Conservation (phyloP, 2,329 filamentous ascomycete species). For the Trichoderma breve region DNA sequence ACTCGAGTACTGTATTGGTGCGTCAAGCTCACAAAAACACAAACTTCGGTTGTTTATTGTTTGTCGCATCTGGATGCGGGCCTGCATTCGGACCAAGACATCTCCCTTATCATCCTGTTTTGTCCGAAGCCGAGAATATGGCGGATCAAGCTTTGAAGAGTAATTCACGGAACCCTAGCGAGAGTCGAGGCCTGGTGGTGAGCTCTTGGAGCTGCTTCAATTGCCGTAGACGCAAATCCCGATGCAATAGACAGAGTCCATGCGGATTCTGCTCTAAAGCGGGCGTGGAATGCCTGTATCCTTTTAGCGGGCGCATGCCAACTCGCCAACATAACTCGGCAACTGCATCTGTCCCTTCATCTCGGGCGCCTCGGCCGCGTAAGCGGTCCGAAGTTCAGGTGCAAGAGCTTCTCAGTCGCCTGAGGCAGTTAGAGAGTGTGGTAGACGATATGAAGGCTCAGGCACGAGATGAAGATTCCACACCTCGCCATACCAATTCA, state of each 20-base stretch:
- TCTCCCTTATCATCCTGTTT: background rate
- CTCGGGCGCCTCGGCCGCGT: slow-evolving; percentile 26
- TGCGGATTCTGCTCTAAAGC: slow-evolving; percentile 30
- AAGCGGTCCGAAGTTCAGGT: slow-evolving; percentile 26
- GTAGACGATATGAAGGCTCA: slow-evolving; percentile 21
- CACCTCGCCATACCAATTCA: background rate
- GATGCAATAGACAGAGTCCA: slow-evolving; percentile 32
- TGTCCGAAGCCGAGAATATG: background rate
- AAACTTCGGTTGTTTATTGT: background rate
- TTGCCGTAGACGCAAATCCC: slow-evolving; percentile 33
- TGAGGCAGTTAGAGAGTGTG: slow-evolving; percentile 31
- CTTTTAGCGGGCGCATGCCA: slow-evolving; percentile 33
- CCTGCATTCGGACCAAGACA: background rate
- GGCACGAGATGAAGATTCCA: background rate
- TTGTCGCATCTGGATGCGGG: background rate
- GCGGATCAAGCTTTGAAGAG: background rate
- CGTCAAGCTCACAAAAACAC: background rate
- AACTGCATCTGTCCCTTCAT: background rate
- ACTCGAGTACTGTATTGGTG: background rate
- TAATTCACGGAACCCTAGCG: background rate
- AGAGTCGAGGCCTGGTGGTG: background rate
- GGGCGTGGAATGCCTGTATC: slow-evolving; percentile 33
- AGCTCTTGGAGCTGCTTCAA: slow-evolving; percentile 33
- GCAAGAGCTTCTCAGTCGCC: slow-evolving; percentile 25
- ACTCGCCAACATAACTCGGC: slow-evolving; percentile 24